Conservation (phyloP, 176 grass and related monocot genomes). For the Alopecurus myosuroides region DNA sequence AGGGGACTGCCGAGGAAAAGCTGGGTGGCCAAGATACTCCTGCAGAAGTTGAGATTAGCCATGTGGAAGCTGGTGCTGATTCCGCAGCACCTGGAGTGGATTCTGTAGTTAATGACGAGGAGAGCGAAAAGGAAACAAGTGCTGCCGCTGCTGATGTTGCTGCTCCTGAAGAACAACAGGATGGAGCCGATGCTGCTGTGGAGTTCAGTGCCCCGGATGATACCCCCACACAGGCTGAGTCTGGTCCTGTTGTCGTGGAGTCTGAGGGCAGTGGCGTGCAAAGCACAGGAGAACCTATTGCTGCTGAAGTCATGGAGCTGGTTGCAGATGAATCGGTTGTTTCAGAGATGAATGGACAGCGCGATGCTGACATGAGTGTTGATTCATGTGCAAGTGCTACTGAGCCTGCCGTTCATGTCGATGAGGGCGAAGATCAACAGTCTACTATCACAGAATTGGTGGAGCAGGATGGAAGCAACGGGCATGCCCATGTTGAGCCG, state of each 20-base stretch:
- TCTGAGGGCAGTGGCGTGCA: background rate
- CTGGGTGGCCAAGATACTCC: background rate
- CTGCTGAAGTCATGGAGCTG: background rate
- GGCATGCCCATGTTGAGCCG: background rate
- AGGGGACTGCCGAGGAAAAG: slow-evolving; percentile 9
- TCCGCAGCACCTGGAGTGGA: slow-evolving; percentile 3
- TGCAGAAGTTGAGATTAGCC: background rate
- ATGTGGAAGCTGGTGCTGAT: background rate
- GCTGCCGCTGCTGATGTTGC: background rate
- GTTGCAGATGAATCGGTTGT: background rate
- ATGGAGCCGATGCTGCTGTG: background rate
- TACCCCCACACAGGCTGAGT: background rate
- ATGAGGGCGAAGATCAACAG: slow-evolving; percentile 7
- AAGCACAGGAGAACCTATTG: slow-evolving; percentile 3
- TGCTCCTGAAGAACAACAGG: slow-evolving; percentile 9
- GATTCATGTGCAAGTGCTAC: slow-evolving; percentile 11
- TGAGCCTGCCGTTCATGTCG: background rate
- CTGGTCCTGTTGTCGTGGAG: background rate
- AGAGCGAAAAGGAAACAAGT: background rate
- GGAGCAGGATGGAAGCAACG: slow-evolving; percentile 8
- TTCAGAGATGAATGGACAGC: background rate
- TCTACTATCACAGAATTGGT: background rate
- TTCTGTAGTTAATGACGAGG: slow-evolving; percentile 8
- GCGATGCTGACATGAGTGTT: background rate
- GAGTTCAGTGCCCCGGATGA: background rate